Percentiles rank a stretch among this genome's conserved stretches.
These are phyloP conservation scores for Talaromyces adpressus DNA, from an alignment of 495 filamentous ascomycete genomes.

Conservation along the genomic window DNA sequence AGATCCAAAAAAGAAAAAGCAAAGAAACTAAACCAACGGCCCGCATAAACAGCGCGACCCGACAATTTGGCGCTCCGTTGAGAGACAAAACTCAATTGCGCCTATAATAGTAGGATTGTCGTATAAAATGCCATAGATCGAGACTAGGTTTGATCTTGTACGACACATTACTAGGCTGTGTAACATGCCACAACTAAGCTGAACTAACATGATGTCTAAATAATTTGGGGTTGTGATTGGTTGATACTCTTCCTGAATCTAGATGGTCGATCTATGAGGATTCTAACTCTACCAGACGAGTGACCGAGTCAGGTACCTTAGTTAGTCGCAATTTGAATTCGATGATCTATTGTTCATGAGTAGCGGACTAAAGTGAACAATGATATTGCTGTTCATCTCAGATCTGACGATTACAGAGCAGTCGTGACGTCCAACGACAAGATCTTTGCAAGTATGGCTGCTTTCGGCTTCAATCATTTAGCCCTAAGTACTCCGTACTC, in stretches of 20 bases:
- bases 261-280: background rate
- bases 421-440: background rate
- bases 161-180: background rate
- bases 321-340: background rate
- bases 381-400: background rate
- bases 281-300: background rate
- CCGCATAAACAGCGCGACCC: background rate
- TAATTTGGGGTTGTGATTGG: background rate
- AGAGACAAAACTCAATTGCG: background rate
- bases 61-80: background rate
- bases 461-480: background rate
- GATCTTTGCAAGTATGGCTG: background rate
- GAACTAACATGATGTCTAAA: no score
- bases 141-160: background rate
- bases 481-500: background rate
- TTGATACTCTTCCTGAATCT: background rate
- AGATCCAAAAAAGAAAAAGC: background rate
- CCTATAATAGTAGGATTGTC: background rate
- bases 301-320: background rate
- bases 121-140: background rate
- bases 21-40: background rate
- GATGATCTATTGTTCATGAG: background rate
- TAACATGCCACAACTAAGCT: no score
- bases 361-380: background rate
- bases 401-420: background rate